A percentile compares a stretch with the other conserved stretches of the same genome.
phyloP scores from a whole-genome alignment of 352 stramenopile species.

The Elongisporangium anandrum region DNA sequence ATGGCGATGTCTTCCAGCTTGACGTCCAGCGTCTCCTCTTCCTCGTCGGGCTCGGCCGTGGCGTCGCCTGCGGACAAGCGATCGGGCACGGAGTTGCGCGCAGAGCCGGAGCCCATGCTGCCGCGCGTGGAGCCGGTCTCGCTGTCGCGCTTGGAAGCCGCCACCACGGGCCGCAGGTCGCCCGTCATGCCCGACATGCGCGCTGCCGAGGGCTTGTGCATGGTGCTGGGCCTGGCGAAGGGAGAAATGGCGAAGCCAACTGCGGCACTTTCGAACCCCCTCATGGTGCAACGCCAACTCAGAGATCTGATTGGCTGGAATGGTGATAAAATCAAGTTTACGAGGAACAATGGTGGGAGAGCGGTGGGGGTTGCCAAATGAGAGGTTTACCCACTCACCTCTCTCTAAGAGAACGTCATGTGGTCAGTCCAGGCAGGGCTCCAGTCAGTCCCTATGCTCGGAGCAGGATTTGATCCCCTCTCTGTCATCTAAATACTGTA shows the following conservation, averaged over 20 bases:
- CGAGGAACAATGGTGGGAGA: neutral
- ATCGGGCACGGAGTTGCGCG: neutral
- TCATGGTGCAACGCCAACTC: neutral
- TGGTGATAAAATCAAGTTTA: neutral
- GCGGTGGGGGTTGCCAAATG: neutral
- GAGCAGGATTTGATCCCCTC: too few species aligned
- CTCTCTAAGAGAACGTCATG: neutral
- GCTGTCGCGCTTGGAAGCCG: neutral
- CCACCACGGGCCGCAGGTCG: neutral
- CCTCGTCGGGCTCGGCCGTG: neutral
- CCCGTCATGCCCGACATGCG: neutral
- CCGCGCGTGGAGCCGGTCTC: neutral
- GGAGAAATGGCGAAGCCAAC: neutral
- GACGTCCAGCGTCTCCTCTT: neutral
- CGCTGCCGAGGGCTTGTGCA: neutral
- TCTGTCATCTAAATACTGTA: too few species aligned
- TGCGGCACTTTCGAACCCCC: neutral
- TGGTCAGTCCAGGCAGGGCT: neutral
- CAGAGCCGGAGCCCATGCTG: neutral
- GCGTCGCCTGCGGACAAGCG: neutral
- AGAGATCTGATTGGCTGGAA: neutral
- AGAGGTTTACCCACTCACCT: neutral
- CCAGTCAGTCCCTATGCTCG: too few species aligned
- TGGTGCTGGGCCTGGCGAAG: neutral
- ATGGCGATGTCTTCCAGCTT: neutral